phyloP scores from a whole-genome alignment of 106 monocot genomes.

The Chionographis japonica region DNA sequence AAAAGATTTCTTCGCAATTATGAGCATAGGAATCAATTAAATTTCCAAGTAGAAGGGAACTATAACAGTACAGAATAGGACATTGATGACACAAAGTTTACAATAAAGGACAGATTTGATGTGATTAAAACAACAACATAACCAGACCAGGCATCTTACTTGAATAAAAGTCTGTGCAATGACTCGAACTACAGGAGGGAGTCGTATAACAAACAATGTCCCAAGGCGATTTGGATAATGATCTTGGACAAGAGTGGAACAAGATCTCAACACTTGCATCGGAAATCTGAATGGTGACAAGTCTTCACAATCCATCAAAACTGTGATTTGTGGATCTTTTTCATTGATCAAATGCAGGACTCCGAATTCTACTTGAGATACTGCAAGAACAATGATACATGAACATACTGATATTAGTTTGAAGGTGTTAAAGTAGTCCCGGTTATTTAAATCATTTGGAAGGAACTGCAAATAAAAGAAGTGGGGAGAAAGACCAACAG shows the following conservation, averaged over 20 bases:
- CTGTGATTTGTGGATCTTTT: slow-evolving; percentile 68
- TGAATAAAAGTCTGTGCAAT: slow-evolving; percentile 76
- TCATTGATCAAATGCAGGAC: slow-evolving; percentile 55
- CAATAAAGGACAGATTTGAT: too few species aligned
- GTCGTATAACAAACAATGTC: slow-evolving; percentile 49
- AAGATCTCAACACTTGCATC: slow-evolving; percentile 86
- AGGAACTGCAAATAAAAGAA: neutral
- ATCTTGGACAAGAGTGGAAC: slow-evolving; percentile 76
- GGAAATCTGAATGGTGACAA: slow-evolving; percentile 78
- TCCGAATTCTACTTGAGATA: slow-evolving; percentile 89
- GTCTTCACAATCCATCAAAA: slow-evolving; percentile 84
- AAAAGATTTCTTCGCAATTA: neutral
- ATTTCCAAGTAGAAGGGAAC: too few species aligned
- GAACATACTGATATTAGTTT: too few species aligned
- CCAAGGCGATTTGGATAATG: slow-evolving; percentile 91
- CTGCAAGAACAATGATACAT: slow-evolving; percentile 28
- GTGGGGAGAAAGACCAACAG: too few species aligned
- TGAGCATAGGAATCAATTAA: neutral
- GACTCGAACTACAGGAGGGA: slow-evolving; percentile 71
- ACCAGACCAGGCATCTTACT: slow-evolving; percentile 23
- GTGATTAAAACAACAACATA: neutral
- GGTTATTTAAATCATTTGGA: neutral
- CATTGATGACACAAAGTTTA: too few species aligned
- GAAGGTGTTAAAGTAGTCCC: too few species aligned
- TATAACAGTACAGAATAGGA: too few species aligned